Conservation (phyloP, 2,329 filamentous ascomycete genomes). For the Dothideomycetidae sp. region DNA sequence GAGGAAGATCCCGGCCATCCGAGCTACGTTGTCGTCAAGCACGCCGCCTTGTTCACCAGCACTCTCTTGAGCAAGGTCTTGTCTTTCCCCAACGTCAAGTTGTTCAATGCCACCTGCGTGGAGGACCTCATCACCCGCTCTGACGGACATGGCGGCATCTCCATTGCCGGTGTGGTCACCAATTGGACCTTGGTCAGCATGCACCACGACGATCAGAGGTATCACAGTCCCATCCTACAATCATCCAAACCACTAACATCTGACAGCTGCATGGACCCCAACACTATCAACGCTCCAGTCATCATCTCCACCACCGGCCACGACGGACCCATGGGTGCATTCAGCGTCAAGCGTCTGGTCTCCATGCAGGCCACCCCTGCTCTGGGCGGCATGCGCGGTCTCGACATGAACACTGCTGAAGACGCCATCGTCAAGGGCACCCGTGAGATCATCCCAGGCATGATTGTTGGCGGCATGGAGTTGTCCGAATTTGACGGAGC, state of each 20-base stretch:
- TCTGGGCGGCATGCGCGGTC: conserved; percentile 79
- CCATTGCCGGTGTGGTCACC: conserved; percentile 78
- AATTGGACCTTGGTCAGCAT: conserved; percentile 86
- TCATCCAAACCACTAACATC: neutral
- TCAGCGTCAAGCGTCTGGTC: conserved; percentile 79
- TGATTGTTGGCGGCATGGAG: conserved; percentile 94
- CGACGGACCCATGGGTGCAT: conserved; percentile 81
- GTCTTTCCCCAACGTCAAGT: conserved; percentile 77
- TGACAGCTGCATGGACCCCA: conserved; percentile 89
- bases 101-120: conserved; percentile 88
- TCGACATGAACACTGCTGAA: conserved; percentile 85
- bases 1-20: conserved; percentile 57
- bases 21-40: conserved; percentile 82
- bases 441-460: conserved; percentile 70
- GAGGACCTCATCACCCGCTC: conserved; percentile 84
- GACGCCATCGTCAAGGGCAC: conserved; percentile 90
- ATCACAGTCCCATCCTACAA: conserved; percentile 8
- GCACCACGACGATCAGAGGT: conserved; percentile 22
- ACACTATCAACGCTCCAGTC: conserved; percentile 86
- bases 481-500: conserved; percentile 74
- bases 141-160: conserved; percentile 38
- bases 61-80: conserved; percentile 76
- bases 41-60: conserved; percentile 82
- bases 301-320: conserved; percentile 85
- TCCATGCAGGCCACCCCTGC: conserved; percentile 73